These are phyloP conservation scores for Candida ascalaphidarum DNA, from an alignment of 805 yeast genomes.

Conservation along the genomic window DNA sequence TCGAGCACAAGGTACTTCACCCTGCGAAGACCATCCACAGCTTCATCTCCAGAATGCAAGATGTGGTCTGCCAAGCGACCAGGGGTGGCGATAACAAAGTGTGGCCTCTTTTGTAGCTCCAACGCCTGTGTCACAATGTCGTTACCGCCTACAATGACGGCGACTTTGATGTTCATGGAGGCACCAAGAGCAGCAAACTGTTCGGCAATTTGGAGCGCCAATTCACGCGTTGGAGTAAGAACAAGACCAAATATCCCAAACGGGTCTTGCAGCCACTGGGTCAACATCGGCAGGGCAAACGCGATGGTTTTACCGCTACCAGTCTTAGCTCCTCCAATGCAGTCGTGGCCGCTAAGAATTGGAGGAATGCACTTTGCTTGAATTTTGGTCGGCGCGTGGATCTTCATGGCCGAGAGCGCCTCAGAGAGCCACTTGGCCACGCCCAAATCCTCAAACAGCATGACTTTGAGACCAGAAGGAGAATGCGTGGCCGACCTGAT, in stretches of 20 bases:
- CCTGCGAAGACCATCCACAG: slow-evolving; percentile 67
- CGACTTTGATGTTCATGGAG: slow-evolving; percentile 72
- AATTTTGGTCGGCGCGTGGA: slow-evolving; percentile 75
- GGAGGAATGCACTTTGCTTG: slow-evolving; percentile 86
- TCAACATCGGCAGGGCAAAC: slow-evolving; percentile 94
- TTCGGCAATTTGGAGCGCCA: slow-evolving; percentile 95
- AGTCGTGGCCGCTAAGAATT: slow-evolving; percentile 74
- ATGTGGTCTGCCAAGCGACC: slow-evolving; percentile 94
- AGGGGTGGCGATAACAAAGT: slow-evolving; percentile 94
- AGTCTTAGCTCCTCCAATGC: slow-evolving; percentile 97
- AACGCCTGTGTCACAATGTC: slow-evolving; percentile 86
- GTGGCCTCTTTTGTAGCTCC: slow-evolving; percentile 76
- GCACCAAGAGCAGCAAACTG: slow-evolving; percentile 93
- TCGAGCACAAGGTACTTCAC: slow-evolving; percentile 80
- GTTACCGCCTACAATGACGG: slow-evolving; percentile 90
- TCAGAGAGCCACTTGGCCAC: slow-evolving; percentile 83
- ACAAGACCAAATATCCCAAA: slow-evolving; percentile 85
- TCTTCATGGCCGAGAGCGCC: slow-evolving; percentile 73
- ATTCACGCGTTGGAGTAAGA: slow-evolving; percentile 87
- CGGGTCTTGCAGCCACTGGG: slow-evolving; percentile 94
- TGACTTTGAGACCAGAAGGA: slow-evolving; percentile 1
- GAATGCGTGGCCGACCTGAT: background rate
- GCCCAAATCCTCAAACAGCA: slow-evolving; percentile 57
- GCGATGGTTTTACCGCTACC: slow-evolving; percentile 98
- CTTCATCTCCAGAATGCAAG: slow-evolving; percentile 80